Percentiles rank a stretch among this genome's conserved stretches.
phyloP scores from a whole-genome alignment of 306 rosid species.

The Vachellia collinsii region DNA sequence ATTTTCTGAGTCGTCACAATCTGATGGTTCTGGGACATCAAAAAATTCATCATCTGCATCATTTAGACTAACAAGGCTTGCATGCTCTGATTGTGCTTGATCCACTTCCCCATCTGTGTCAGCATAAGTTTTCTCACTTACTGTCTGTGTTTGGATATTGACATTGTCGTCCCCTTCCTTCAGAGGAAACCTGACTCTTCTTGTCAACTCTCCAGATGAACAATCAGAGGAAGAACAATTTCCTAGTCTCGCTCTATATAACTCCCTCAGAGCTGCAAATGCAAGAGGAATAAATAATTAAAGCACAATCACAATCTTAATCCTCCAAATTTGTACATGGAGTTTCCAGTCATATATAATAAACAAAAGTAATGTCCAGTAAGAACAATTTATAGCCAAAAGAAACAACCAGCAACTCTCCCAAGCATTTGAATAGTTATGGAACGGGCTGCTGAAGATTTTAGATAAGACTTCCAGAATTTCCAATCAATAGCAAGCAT shows the following conservation, averaged over 20 bases:
- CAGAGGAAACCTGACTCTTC: constrained; percentile 43
- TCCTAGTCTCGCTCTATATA: constrained; percentile 64
- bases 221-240: constrained; percentile 52
- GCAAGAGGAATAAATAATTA: constrained; percentile 36
- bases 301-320: constrained; percentile 30
- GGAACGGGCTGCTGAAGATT: constrained; percentile 76
- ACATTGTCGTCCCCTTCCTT: constrained; percentile 50
- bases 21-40: constrained; percentile 84
- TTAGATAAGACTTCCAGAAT: constrained; percentile 82
- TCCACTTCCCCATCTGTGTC: constrained; percentile 46
- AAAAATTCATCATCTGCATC: constrained; percentile 80
- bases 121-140: constrained; percentile 46
- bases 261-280: constrained; percentile 78
- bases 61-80: constrained; percentile 54
- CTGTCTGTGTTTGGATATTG: constrained; percentile 45
- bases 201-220: constrained; percentile 57
- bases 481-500: constrained; percentile 99
- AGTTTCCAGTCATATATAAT: constrained; percentile 26
- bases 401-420: constrained; percentile 78
- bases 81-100: constrained; percentile 55
- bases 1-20: constrained; percentile 61
- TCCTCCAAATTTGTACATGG: constrained; percentile 13
- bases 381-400: constrained; percentile 27
- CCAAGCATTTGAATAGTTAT: constrained; percentile 90
- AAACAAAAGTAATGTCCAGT: constrained; percentile 11